Base-by-base conservation (phyloP, 805 yeast species). In the Ogataea philodendri region DNA sequence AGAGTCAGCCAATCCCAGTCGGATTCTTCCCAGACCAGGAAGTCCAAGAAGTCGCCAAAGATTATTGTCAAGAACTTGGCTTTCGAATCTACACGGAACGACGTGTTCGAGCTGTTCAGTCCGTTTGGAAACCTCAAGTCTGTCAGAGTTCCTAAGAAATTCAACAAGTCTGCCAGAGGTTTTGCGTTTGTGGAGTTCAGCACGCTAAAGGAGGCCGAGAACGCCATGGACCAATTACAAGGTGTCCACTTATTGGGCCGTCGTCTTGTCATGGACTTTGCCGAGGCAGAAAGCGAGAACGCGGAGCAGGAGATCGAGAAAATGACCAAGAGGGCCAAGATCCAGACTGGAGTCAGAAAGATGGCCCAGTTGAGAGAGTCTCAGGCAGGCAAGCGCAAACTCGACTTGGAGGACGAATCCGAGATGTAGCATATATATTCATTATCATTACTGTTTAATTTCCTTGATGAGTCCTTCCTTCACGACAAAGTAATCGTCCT, bases 181-280 rank as follows among this genome's bases (percentile, higher is more conserved):
- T 93, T 93, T 69, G 98, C 97, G 0, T 93, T 93, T 60, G 96
- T 94, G 29, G 98, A 93, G 63, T 93, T 84, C 57, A 68, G 84
- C 8, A 67, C 93, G 25, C 72, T 85, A 15, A 80, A 86, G 59
- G 98, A 93, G 62, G 97, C 98, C 1, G 95, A 84, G 57, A 78
- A 71, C 55, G 98, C 97, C 9, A 84, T 93, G 90, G 81, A 82
- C 51, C 90, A 89, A 57, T 73, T 93, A 46, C 84, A 81, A 57
- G 98, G 98, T 42, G 96, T 94, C 3, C 98, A 93, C 72, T 81
- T 93, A 65, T 72, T 93, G 33, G 98, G 98, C 21, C 83, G 98
- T 66, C 75, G 96, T 47, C 69, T 93, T 47, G 96, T 90, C 9
- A 79, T 93, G 81, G 94, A 90, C 57, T 89, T 74, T 54, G 98